Evolutionary conservation across 2,329 filamentous ascomycete genomes (phyloP).

Genomic region (Pyricularia sp.): DNA sequence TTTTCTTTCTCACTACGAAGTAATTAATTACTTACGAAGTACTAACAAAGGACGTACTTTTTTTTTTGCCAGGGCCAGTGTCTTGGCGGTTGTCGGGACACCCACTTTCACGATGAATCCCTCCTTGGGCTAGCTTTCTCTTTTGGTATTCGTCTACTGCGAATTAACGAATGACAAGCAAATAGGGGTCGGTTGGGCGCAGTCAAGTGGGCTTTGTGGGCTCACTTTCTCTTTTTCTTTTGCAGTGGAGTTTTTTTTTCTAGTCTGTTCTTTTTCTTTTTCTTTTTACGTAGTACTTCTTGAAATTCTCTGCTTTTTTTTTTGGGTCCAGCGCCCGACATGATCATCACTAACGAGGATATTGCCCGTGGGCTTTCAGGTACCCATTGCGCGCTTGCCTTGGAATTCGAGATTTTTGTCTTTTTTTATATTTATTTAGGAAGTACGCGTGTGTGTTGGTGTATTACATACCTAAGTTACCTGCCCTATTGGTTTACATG

Average conservation of each 20-base stretch:
- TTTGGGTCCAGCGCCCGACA: no score
- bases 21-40: no score
- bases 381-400: neutral
- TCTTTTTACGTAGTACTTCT: no score
- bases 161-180: neutral
- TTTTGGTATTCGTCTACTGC: neutral
- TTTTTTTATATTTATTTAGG: neutral
- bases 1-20: neutral
- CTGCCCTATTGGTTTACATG: neutral
- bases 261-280: neutral
- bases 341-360: neutral
- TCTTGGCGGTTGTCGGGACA: neutral
- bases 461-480: neutral
- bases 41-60: no score
- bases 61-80: neutral
- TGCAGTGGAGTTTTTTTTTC: neutral
- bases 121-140: neutral
- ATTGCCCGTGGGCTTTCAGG: neutral
- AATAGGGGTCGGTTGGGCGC: neutral
- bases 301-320: neutral
- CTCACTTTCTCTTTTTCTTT: neutral
- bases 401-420: neutral
- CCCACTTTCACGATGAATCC: neutral
- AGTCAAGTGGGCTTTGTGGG: neutral
- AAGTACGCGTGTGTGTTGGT: neutral